Evolutionary conservation across 176 grass and related monocot species (phyloP), one percentile per base, ranked within the genome.

Genomic region (Pontederia paniculata): DNA sequence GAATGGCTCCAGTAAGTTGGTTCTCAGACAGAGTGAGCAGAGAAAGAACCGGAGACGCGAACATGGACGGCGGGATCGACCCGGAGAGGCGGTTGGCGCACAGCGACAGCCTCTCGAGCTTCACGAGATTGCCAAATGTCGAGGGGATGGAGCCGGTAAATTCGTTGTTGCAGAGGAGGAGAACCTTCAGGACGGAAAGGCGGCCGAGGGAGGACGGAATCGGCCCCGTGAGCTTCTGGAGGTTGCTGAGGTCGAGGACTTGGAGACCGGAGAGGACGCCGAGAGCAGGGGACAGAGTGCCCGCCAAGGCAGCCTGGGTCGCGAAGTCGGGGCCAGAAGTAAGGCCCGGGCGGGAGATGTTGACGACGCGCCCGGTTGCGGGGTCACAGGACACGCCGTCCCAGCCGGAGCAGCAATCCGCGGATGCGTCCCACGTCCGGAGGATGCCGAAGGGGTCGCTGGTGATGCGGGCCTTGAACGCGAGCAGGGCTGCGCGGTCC

Each of bases 31-130:
- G 20, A 14, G 72, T 61, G 17, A 81, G 58, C 49, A 52, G 44
- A 7, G 55, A 31, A n/a, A 81, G 60, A 58, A 42, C 50, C 2
- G 11, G 50, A 9, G 78, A 81, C 0, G 71, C 15, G 47, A 80
- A 74, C 9, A 80, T 7, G 6, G 72, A 72, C 14, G 66, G 9
- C 42, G 67, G 78, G 41, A 81, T 65, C 42, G 12, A 9, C 28
- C 72, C 78, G 49, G 78, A 81, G 45, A 81, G 72, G 23, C 9
- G 57, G 66, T 81, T 81, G 55, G 52, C 19, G 53, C 70, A 60
- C 45, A 81, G 78, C 51, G 62, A 76, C 44, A 81, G 66, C 16
- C 59, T 18, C 44, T 41, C 62, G 44, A 81, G 72, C 13, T 21
- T 44, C 43, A 31, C 61, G 44, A 81, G 60, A 8, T 73, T 56